phyloP scores from a whole-genome alignment of 78 protist genomes.

The Pelomyxa schiedti region DNA sequence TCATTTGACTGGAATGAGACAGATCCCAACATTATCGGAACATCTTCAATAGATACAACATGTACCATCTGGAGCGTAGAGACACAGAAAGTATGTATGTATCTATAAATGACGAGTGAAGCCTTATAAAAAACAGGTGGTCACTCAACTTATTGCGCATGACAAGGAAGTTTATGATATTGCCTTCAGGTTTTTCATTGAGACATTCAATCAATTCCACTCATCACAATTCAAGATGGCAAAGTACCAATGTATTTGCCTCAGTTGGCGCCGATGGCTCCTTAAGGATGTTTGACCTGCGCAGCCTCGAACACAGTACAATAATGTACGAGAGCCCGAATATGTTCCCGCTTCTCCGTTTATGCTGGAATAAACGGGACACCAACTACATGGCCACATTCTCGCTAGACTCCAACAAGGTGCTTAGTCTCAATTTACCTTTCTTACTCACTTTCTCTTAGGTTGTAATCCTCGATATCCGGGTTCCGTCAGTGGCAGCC shows the following conservation, averaged over 20 bases:
- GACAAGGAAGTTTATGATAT: constrained; percentile 97
- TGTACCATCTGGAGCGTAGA: constrained; percentile 92
- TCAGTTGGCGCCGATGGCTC: constrained; percentile 91
- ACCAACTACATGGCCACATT: constrained; percentile 86
- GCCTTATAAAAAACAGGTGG: too few species aligned
- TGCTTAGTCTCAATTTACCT: constrained; percentile 74
- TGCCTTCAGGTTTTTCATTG: constrained; percentile 45
- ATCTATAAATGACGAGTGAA: too few species aligned
- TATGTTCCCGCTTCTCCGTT: constrained; percentile 71
- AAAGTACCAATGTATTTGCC: constrained; percentile 66
- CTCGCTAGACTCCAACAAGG: constrained; percentile 57
- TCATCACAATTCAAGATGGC: background rate
- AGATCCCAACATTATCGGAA: constrained; percentile 79
- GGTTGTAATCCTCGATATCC: background rate
- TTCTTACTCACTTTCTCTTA: constrained; percentile 60
- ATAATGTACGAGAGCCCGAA: constrained; percentile 86
- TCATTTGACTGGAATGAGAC: constrained; percentile 94
- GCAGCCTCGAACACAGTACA: constrained; percentile 92
- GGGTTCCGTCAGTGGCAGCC: constrained; percentile 85
- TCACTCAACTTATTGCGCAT: constrained; percentile 97
- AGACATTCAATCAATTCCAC: background rate
- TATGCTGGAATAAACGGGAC: constrained; percentile 92
- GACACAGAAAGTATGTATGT: constrained; percentile 1
- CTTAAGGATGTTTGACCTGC: constrained; percentile 91
- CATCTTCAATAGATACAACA: constrained; percentile 83